Evolutionary conservation across 1,284 basidiomycete genomes (phyloP), one percentile per base, ranked within the genome.

Genomic region (Trichosporon coremiiforme): DNA sequence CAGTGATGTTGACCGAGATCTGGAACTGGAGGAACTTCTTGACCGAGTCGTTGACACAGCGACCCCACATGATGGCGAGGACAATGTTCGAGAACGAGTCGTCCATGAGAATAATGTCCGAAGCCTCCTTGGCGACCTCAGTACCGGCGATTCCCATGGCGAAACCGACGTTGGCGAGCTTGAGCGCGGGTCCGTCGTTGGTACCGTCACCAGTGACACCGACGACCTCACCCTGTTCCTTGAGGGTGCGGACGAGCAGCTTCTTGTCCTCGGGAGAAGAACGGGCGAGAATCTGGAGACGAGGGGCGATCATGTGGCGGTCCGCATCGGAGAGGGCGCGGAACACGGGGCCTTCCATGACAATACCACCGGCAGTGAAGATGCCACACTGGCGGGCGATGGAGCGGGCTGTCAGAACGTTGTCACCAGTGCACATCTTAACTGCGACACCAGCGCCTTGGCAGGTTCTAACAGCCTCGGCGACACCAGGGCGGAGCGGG

Each of bases 361-460:
- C 81, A 73, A 85, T 81, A 45, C 85, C 85, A 64, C 85, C 84
- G 25, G 83, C 79, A 17, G 84, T 84, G 72, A 84, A 79, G 75
- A 82, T 98, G 57, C 95, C 94, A 80, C 95, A 98, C 80, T 98
- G 96, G 7, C 88, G 87, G 45, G 96, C 95, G 77, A 99, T 99
- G 7, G 95, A 98, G 29, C 92, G 89, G 25, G 85, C 85, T 7
- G 94, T 96, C 62, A 98, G 87, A 65, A 95, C 92, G 76, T 98
- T 99, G 85, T 99, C 96, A 79, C 95, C 96, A 0, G 96, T 98
- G 83, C 94, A 97, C 95, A 99, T 99, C 86, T 98, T 98, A 85
- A 99, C 90, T 35, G 88, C 87, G n/a, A 99, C 95, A 75, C 95
- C 95, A 50, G 97, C 96, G 68, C 86, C 87, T 76, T 89, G 89